Evolutionary conservation across 768 basidiomycete species (phyloP).

Genomic region (Saitozyma podzolica): DNA sequence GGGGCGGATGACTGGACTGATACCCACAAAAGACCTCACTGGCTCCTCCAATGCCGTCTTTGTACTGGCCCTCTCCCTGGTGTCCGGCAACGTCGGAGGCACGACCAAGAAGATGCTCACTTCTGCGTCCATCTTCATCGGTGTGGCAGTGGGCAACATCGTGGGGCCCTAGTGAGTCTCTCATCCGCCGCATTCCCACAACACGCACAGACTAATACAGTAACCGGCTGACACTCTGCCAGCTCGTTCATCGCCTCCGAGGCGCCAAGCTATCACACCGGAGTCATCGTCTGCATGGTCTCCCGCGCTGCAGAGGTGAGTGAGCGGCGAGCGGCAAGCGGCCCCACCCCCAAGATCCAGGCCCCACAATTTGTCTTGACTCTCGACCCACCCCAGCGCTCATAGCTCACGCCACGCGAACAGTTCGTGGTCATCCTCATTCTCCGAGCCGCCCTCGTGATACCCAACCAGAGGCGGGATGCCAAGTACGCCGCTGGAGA

Average conservation of each 20-base stretch:
- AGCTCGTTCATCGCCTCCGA: slow-evolving; percentile 21
- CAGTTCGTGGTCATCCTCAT: slow-evolving; percentile 34
- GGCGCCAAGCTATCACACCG: slow-evolving; percentile 40
- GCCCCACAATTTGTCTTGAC: too few relatives aligned
- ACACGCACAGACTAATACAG: background rate
- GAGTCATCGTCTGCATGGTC: slow-evolving; percentile 40
- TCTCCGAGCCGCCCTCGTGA: slow-evolving; percentile 29
- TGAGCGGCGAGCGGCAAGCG: too few relatives aligned
- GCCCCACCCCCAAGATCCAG: too few relatives aligned
- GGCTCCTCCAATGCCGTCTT: slow-evolving; percentile 44
- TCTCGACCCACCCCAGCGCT: too few relatives aligned
- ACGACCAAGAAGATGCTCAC: slow-evolving; percentile 46
- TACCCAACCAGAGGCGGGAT: slow-evolving; percentile 38
- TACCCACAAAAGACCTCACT: slow-evolving; percentile 25
- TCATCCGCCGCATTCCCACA: background rate
- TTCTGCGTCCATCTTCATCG: slow-evolving; percentile 39
- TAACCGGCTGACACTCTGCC: background rate
- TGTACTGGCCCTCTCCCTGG: slow-evolving; percentile 38
- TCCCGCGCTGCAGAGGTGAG: slow-evolving; percentile 29
- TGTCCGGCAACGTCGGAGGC: slow-evolving; percentile 42
- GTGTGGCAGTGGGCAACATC: slow-evolving; percentile 43
- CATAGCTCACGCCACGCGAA: too few relatives aligned
- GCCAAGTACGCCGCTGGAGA: slow-evolving; percentile 32
- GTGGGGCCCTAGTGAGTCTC: slow-evolving; percentile 30
- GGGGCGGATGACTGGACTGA: too few relatives aligned